Evolutionary conservation across 768 basidiomycete genomes (phyloP).

Genomic region (Suillus luteus): DNA sequence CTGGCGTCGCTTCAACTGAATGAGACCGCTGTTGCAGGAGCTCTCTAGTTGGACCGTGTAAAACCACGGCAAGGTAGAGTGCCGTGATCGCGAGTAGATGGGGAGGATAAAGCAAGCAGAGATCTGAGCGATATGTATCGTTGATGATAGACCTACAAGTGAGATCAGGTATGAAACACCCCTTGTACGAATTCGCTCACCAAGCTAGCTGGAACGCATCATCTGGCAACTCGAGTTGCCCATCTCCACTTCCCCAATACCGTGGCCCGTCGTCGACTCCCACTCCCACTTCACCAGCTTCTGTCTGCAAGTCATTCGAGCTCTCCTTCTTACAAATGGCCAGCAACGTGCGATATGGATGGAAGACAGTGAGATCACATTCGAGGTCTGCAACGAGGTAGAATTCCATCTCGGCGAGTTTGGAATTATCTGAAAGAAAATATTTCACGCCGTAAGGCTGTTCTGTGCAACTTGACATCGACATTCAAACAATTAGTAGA

Average conservation of each 20-base stretch:
- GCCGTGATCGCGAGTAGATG: slow-evolving; percentile 93
- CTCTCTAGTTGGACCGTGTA: slow-evolving; percentile 61
- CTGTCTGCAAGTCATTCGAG: slow-evolving; percentile 47
- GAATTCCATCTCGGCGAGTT: slow-evolving; percentile 98
- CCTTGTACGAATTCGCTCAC: slow-evolving; percentile 43
- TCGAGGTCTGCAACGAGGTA: slow-evolving; percentile 96
- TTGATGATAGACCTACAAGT: slow-evolving; percentile 87
- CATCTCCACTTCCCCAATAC: slow-evolving; percentile 83
- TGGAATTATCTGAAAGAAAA: slow-evolving; percentile 88
- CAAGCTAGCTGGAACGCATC: slow-evolving; percentile 88
- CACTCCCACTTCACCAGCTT: slow-evolving; percentile 54
- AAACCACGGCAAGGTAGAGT: slow-evolving; percentile 83
- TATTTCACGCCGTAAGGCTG: slow-evolving; percentile 72
- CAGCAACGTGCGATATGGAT: slow-evolving; percentile 90
- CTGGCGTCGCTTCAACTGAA: slow-evolving; percentile 20
- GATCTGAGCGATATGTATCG: slow-evolving; percentile 91
- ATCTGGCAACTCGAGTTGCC: slow-evolving; percentile 73
- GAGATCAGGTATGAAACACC: not conserved
- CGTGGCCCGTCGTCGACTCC: slow-evolving; percentile 59
- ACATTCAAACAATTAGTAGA: not conserved
- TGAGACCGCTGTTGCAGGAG: slow-evolving; percentile 42
- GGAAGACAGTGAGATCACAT: slow-evolving; percentile 91
- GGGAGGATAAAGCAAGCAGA: slow-evolving; percentile 94
- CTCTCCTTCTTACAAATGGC: slow-evolving; percentile 67
- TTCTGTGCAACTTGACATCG: slow-evolving; percentile 34